A percentile compares a stretch with the other conserved stretches of the same genome.
Conservation (phyloP, 768 basidiomycete species). For the Tephrocybe sp. region DNA sequence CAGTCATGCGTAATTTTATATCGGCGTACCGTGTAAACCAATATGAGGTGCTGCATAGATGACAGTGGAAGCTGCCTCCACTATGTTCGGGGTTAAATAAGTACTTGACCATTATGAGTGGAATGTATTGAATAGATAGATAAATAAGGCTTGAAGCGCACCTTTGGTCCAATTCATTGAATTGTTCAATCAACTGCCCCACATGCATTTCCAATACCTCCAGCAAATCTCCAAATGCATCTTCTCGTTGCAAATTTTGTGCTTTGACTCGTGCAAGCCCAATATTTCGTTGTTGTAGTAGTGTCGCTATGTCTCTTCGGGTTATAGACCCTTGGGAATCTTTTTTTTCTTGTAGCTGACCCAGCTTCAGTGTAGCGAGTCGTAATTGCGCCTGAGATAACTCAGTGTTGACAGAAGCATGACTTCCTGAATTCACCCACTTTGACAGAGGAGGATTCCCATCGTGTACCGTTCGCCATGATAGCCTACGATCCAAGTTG, state of each 20-base stretch:
- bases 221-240: constrained; percentile 57
- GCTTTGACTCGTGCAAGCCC: constrained; percentile 70
- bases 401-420: constrained; percentile 4
- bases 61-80: constrained; percentile 70
- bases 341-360: constrained; percentile 67
- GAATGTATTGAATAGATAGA: constrained; percentile 4
- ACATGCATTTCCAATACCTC: constrained; percentile 66
- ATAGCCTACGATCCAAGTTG: background rate
- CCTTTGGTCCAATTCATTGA: constrained; percentile 54
- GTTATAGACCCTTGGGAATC: constrained; percentile 62
- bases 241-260: constrained; percentile 62
- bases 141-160: constrained; percentile 22
- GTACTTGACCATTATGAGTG: constrained; percentile 25
- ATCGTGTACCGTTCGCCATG: constrained; percentile 20
- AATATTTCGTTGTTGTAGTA: constrained; percentile 60
- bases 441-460: constrained; percentile 37
- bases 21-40: constrained; percentile 53
- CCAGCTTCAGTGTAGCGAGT: constrained; percentile 60
- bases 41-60: constrained; percentile 57
- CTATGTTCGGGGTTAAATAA: constrained; percentile 45
- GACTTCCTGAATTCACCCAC: constrained; percentile 22
- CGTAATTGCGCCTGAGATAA: constrained; percentile 57
- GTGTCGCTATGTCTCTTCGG: constrained; percentile 64
- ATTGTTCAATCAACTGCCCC: constrained; percentile 57
- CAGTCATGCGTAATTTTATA: background rate